Evolutionary conservation across 2,329 filamentous ascomycete species (phyloP).

Genomic region (Curvularia sp.): DNA sequence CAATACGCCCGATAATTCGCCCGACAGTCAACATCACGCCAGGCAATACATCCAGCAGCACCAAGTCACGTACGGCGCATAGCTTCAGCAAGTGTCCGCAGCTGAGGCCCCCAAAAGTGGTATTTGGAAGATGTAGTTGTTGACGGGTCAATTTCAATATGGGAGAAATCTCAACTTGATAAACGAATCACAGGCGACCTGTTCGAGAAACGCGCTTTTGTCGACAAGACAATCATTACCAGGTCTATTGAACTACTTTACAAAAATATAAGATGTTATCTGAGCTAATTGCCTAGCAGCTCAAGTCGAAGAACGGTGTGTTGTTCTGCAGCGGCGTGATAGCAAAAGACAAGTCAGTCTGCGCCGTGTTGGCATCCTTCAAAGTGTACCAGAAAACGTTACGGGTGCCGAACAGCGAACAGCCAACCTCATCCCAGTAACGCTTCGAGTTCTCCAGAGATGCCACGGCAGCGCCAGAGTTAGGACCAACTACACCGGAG

Average conservation of each 20-base stretch:
- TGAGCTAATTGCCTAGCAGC: slow-evolving; percentile 48
- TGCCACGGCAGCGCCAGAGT: neutral
- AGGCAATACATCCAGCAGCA: no score
- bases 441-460: neutral
- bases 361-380: slow-evolving; percentile 54
- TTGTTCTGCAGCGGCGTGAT: slow-evolving; percentile 62
- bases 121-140: neutral
- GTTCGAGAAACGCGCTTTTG: neutral
- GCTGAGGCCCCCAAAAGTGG: neutral
- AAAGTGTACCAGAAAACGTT: slow-evolving; percentile 45
- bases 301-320: slow-evolving; percentile 60
- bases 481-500: neutral
- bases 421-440: slow-evolving; percentile 36
- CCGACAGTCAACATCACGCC: no score
- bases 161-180: neutral
- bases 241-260: neutral
- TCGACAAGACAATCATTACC: neutral
- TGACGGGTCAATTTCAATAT: neutral
- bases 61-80: neutral
- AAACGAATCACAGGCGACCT: neutral
- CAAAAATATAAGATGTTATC: neutral
- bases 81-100: neutral
- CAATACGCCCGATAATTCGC: neutral
- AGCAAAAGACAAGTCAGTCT: slow-evolving; percentile 54
- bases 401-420: slow-evolving; percentile 35